A percentile compares a stretch with the other conserved stretches of the same genome.
These are phyloP conservation scores for Ascochyta lentis DNA, from an alignment of 2,329 filamentous ascomycete genomes.

Conservation along the genomic window DNA sequence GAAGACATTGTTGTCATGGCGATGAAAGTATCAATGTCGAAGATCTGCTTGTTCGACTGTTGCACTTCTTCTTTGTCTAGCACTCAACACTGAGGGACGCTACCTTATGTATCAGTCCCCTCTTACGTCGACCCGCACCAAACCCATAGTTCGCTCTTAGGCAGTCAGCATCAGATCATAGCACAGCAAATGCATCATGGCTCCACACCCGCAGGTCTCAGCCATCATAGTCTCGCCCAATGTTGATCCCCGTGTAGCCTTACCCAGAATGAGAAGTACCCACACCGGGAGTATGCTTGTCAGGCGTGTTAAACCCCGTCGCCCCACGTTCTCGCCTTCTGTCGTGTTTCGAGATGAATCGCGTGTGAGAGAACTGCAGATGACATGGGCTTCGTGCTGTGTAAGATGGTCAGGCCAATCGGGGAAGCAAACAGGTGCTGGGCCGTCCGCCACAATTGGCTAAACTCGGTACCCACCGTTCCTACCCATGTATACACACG, in stretches of 20 bases:
- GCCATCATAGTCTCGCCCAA: slow-evolving; percentile 14
- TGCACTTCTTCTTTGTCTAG: slow-evolving; percentile 1
- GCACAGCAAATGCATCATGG: slow-evolving; percentile 5
- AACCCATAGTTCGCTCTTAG: not conserved
- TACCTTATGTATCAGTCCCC: slow-evolving; percentile 13
- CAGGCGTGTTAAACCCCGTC: slow-evolving; percentile 7
- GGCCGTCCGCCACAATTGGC: slow-evolving; percentile 7
- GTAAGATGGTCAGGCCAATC: slow-evolving; percentile 7
- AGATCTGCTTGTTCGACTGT: slow-evolving; percentile 3
- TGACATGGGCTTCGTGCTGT: slow-evolving; percentile 12
- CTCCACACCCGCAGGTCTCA: slow-evolving; percentile 19
- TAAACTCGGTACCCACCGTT: slow-evolving; percentile 14
- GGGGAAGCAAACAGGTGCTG: not conserved
- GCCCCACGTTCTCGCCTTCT: slow-evolving; percentile 7
- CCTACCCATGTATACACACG: slow-evolving; percentile 2
- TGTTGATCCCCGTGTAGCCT: slow-evolving; percentile 17
- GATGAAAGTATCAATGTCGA: slow-evolving; percentile 1
- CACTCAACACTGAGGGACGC: not conserved
- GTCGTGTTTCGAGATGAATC: not conserved
- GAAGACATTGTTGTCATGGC: slow-evolving; percentile 31
- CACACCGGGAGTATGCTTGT: slow-evolving; percentile 19
- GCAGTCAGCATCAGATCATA: not conserved
- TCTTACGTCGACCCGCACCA: slow-evolving; percentile 1
- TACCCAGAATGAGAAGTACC: slow-evolving; percentile 7
- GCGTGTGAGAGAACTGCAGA: slow-evolving; percentile 1